Evolutionary conservation across 2,329 filamentous ascomycete genomes (phyloP), one percentile per base, ranked within the genome.

Genomic region (Aspergillus sojae): DNA sequence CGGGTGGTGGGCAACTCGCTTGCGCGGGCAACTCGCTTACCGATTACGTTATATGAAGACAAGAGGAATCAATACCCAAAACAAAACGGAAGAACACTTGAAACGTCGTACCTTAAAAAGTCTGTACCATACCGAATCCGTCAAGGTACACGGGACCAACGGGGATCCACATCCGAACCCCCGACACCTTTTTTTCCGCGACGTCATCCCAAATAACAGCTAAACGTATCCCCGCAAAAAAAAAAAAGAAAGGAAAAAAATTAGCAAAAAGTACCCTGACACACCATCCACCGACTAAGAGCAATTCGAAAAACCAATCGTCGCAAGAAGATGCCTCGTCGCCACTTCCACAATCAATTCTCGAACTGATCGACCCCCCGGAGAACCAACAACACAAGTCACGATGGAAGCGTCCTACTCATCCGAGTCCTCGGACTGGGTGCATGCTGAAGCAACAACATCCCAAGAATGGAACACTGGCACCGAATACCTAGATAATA

Each of bases 191-290:
- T 50, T 52, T 21, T 32, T 28, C 48, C 48, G 16, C 48, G 28
- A 52, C 48, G 48, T 52, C 48, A 52, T 52, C 48, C 48, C 19
- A 52, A 52, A 52, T 32, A 52, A 52, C 48, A 52, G 26, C n/a
- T 52, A 32, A 52, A 10, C 16, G 4, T 30, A 34, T 52, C 48
- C 48, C 48, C 48, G 48, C 48, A 32, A n/a, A 52, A 32, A 32
- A n/a, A 52, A 32, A 48, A 34, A 28, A 21, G 21, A 46, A 46
- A 46, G 10, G 12, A n/a, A 32, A 12, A 52, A n/a, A 30, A 50
- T 32, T 19, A 30, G 14, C 23, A 6, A 23, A 28, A 46, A 21
- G 28, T 16, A 1, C 5, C 21, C 23, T 12, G 23, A 14, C 12
- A 5, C 23, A 14, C 14, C 21, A 4, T 12, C 45, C 12, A 28